Percentiles rank a stretch among this genome's conserved stretches.
Conservation (phyloP, 2,329 filamentous ascomycete species). For the Volutella citrinella region DNA sequence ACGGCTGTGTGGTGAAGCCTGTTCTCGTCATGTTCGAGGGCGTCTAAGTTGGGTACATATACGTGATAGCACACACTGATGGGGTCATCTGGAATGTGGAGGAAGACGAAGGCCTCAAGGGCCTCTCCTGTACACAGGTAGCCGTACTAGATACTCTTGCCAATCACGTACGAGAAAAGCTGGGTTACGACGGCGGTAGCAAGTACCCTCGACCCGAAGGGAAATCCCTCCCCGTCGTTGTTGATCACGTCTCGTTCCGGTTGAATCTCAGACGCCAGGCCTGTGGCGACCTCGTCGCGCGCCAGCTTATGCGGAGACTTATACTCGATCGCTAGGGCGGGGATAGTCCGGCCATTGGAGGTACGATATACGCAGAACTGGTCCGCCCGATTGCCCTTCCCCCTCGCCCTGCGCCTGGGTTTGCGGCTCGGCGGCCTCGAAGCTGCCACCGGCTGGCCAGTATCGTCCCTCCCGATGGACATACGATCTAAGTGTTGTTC, state of each 20-base stretch:
- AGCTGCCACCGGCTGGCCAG: background rate
- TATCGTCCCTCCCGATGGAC: conserved; percentile 9
- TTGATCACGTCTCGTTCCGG: conserved; percentile 32
- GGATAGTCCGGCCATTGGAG: conserved; percentile 13
- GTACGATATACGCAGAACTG: conserved; percentile 26
- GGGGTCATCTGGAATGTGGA: conserved; percentile 31
- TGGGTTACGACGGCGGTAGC: conserved; percentile 35
- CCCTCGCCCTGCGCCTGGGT: conserved; percentile 15
- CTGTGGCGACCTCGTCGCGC: conserved; percentile 27
- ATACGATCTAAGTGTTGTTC: conserved; percentile 22
- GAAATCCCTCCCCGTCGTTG: conserved; percentile 26
- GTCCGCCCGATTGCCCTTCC: conserved; percentile 29
- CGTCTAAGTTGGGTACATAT: conserved; percentile 32
- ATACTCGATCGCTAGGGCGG: conserved; percentile 34
- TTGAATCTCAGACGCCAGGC: conserved; percentile 32
- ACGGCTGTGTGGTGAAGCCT: conserved; percentile 35
- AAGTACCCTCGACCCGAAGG: conserved; percentile 28
- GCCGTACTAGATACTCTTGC: conserved; percentile 32
- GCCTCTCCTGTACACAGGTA: conserved; percentile 33
- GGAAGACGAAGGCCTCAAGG: conserved; percentile 32
- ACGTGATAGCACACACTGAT: conserved; percentile 31
- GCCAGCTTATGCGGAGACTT: conserved; percentile 37
- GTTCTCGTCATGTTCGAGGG: conserved; percentile 29
- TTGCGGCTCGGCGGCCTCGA: background rate
- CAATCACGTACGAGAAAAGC: conserved; percentile 39